Conservation (phyloP, 305 asterid genomes). For the Petunia hybrid region DNA sequence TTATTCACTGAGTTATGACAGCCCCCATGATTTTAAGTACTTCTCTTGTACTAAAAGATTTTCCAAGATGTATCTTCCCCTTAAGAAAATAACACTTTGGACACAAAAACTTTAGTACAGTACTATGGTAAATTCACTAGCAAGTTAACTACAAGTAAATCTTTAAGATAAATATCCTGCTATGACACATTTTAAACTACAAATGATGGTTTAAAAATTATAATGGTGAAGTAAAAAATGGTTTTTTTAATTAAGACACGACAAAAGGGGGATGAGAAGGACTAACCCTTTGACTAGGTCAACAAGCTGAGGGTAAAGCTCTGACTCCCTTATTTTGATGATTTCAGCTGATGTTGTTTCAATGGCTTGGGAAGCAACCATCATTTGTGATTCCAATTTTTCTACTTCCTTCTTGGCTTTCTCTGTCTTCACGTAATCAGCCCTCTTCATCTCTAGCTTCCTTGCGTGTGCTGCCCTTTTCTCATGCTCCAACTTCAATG, state of each 20-base stretch:
- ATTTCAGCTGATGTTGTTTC: conserved; percentile 86
- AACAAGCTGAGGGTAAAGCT: conserved; percentile 87
- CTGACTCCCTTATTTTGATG: conserved; percentile 81
- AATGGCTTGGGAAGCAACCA: conserved; percentile 87
- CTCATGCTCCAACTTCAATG: conserved; percentile 78
- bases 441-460: conserved; percentile 89
- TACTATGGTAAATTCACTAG: too few relatives aligned
- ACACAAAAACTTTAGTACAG: not conserved
- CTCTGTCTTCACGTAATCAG: conserved; percentile 87
- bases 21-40: not conserved
- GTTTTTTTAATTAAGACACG: too few relatives aligned
- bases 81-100: not conserved
- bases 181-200: too few relatives aligned
- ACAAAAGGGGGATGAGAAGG: conserved; percentile 22
- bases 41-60: not conserved
- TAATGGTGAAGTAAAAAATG: not conserved
- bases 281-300: conserved; percentile 85
- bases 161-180: too few relatives aligned
- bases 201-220: too few relatives aligned
- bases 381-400: conserved; percentile 85
- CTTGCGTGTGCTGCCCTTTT: conserved; percentile 64
- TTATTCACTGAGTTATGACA: not conserved
- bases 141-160: too few relatives aligned
- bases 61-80: not conserved
- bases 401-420: conserved; percentile 94